Evolutionary conservation across 106 monocot genomes (phyloP), one percentile per base, ranked within the genome.

Genomic region (Amphibolis antarctica): DNA sequence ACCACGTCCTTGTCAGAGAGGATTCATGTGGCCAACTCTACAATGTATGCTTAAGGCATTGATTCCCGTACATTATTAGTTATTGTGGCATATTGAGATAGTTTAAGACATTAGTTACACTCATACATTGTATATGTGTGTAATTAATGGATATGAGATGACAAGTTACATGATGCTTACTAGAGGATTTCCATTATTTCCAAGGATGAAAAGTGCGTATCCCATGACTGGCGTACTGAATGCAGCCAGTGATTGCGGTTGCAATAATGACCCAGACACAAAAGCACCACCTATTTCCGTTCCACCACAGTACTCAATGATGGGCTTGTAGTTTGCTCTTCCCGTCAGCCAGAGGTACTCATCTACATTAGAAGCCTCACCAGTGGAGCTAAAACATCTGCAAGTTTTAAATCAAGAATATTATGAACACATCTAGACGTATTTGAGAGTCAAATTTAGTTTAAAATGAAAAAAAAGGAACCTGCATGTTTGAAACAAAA

Each of bases 301-400:
- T 20, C 96, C 96, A 66, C 96, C 89, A 75, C 96, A 96, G 42
- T 90, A 90, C 63, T 96, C 96, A 44, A 96, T 96, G 24, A 96
- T 74, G 49, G 96, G 96, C 78, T 82, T 90, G 78, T 89, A 96
- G 28, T 71, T 12, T 45, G 89, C 89, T 72, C 96, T 81, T 63
- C 96, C 89, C 96, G 90, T 96, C 45, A 90, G 68, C 96, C 89
- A 90, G 44, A 96, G 76, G 66, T 96, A 90, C 56, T 96, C 96
- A 67, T 90, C 84, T 18, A 86, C 74, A 76, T 65, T 90, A 27
- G 96, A 96, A 68, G 90, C 89, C 78, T 96, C 96, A 45, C 96
- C 96, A 24, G 77, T 74, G 28, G 94, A 96, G 71, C 94, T 73
- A 84, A 96, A 96, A 71, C 94, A 96, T 52, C 94, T 96, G 0